Percentiles rank a stretch among this genome's conserved stretches.
phyloP scores from a whole-genome alignment of 2,329 filamentous ascomycete species.

The Monascus ruber region DNA sequence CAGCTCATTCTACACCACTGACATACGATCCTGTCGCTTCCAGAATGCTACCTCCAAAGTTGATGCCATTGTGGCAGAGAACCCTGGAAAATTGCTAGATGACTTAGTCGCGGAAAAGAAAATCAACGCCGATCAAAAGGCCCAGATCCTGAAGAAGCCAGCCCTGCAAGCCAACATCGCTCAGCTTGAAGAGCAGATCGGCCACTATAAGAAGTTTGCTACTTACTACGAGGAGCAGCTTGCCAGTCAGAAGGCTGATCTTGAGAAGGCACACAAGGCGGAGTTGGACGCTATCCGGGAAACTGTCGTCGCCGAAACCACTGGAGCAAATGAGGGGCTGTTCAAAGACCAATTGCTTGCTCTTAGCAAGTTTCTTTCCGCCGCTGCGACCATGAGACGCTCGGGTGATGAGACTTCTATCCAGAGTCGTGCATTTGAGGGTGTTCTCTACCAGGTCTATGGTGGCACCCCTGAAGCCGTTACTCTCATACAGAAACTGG shows the following conservation, averaged over 20 bases:
- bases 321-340: conserved; percentile 35
- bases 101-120: conserved; percentile 52
- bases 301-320: conserved; percentile 39
- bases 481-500: conserved; percentile 47
- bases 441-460: conserved; percentile 51
- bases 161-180: conserved; percentile 44
- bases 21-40: conserved; percentile 10
- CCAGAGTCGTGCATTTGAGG: conserved; percentile 53
- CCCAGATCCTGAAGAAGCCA: conserved; percentile 52
- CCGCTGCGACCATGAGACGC: conserved; percentile 50
- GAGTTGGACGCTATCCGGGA: conserved; percentile 44
- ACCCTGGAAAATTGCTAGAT: conserved; percentile 49
- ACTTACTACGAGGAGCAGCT: conserved; percentile 47
- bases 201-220: conserved; percentile 49
- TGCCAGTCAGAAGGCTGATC: conserved; percentile 43
- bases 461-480: conserved; percentile 51
- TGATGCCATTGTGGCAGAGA: conserved; percentile 49
- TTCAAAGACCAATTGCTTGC: conserved; percentile 45
- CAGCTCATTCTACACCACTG: conserved; percentile 3
- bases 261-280: conserved; percentile 44
- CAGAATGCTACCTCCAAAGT: conserved; percentile 50
- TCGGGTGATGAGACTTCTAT: conserved; percentile 46
- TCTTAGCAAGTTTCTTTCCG: conserved; percentile 51
- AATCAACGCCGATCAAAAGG: conserved; percentile 55
- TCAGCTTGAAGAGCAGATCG: conserved; percentile 50